Percentiles rank a stretch among this genome's conserved stretches.
These are phyloP conservation scores for Cercospora berteroae DNA, from an alignment of 2,329 filamentous ascomycete genomes.

Conservation along the genomic window DNA sequence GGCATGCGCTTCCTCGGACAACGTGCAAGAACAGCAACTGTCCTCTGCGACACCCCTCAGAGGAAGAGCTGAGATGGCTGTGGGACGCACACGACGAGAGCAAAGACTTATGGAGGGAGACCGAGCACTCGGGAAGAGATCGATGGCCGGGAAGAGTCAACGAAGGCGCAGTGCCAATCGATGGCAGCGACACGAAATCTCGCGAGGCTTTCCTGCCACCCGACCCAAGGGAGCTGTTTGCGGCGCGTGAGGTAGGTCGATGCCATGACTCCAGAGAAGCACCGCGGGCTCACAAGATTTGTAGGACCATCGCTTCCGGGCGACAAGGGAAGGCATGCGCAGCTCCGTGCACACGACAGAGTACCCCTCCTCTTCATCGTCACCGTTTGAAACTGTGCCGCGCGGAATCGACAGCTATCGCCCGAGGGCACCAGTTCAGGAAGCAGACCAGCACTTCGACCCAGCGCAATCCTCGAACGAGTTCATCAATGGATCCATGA, in stretches of 20 bases:
- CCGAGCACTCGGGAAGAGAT: background rate
- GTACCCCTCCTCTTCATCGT: background rate
- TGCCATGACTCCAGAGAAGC: background rate
- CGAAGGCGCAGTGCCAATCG: background rate
- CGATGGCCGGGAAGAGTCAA: background rate
- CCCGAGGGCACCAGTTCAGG: background rate
- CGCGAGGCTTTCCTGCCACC: background rate
- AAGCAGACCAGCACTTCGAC: constrained; percentile 15
- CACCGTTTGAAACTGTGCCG: background rate
- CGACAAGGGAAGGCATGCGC: background rate
- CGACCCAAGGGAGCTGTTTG: background rate
- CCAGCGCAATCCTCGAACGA: constrained; percentile 16
- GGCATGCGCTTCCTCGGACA: constrained; percentile 18
- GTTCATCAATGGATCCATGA: constrained; percentile 22
- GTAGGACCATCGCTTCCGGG: background rate
- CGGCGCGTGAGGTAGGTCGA: background rate
- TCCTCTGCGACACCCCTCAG: constrained; percentile 23
- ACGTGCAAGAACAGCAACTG: constrained; percentile 19
- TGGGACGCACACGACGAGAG: constrained; percentile 22
- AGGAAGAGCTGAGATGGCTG: constrained; percentile 15
- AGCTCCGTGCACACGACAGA: background rate
- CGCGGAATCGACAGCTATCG: background rate
- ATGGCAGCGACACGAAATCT: background rate
- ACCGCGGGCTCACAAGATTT: background rate
- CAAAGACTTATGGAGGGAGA: background rate